Evolutionary conservation across 2,329 filamentous ascomycete genomes (phyloP), one percentile per base, ranked within the genome.

Genomic region (Magnaporthiopsis incrustans): DNA sequence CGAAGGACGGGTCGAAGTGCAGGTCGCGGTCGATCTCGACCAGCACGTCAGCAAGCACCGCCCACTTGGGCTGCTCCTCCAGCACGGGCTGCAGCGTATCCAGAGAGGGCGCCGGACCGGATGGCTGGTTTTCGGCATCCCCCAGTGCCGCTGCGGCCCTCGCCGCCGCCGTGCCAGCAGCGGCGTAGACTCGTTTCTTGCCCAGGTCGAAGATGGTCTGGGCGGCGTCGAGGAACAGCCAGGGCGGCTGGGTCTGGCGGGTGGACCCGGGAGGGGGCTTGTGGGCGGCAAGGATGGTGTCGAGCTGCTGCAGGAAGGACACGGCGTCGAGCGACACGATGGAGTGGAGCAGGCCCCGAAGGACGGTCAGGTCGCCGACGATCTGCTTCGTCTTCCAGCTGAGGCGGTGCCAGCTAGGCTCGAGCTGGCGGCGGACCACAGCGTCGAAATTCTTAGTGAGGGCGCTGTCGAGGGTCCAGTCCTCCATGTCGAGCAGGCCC

Each of bases 321-420:
- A 98, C 92, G 26, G 92, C 88, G 75, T 99, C 95, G 69, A 95
- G 91, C 2, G 89, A 89, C 32, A 99, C 82, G 26, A 99, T 81
- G 50, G 81, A 89, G 75, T 94, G 89, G 22, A 99, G 82, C 74
- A 98, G 89, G 27, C 86, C 87, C 65, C 94, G 85, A 53, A 99
- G 81, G 25, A 97, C 87, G 0, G 89, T 89, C 69, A 99, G 76
- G 73, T 98, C 95, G 70, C 88, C 89, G 64, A 96, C 94, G 69
- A 99, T 97, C 76, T 97, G 93, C 71, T 90, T 91, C 2, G 94
- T 98, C 76, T 95, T 92, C 82, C 91, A 96, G 74, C 90, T 97
- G 62, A 97, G 91, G 63, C 95, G 87, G 78, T 99, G 95, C 95
- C 95, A 99, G 65, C 98, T 93, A 5, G 94, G 93, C 72, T 98